Base-by-base conservation (phyloP, 305 asterid genomes). In the Ilex paraguariensis region DNA sequence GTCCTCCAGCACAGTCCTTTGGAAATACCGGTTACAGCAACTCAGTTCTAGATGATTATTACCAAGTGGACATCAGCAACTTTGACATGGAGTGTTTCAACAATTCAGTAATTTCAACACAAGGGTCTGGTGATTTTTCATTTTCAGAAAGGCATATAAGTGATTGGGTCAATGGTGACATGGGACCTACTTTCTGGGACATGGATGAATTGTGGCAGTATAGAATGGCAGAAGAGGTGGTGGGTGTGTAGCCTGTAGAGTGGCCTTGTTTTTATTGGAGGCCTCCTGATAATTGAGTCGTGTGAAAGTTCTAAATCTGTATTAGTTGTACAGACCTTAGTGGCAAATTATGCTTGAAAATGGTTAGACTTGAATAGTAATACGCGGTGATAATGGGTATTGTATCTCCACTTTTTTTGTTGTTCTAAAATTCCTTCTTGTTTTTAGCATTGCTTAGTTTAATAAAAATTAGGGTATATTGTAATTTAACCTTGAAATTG, bases 131-230 rank as follows among this genome's bases (percentile, higher is more conserved):
- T 52, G 77, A 66, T 33, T 65, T 48, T 48, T 66, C 70, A 16
- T 11, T 70, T 32, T 32, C 78, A 64, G 85, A 61, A 1, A 57
- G 69, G 76, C 89, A 79, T 73, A 66, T 60, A 81, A 54, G 13
- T 39, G 82, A 84, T 72, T 86, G 94, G 86, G 68, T 80, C 0
- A 71, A 61, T 16, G 80, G 80, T 72, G 84, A 79, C 28, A 21
- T 79, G 40, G 70, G 72, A 67, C 65, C 51, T 67, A 60, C 80
- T 15, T 72, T 81, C 60, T 88, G 95, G 88, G 73, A 83, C 69
- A 75, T 60, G 65, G 94, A 83, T 75, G 95, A 84, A 44, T 58
- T 81, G 68, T 84, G 91, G 96, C 82, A 82, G 16, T 73, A 76
- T 56, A 72, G 73, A 68, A 77, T 62, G 59, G 45, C 70, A 31